Conservation (phyloP, 148 eudicot genomes). For the Dysphania ambrosioides region DNA sequence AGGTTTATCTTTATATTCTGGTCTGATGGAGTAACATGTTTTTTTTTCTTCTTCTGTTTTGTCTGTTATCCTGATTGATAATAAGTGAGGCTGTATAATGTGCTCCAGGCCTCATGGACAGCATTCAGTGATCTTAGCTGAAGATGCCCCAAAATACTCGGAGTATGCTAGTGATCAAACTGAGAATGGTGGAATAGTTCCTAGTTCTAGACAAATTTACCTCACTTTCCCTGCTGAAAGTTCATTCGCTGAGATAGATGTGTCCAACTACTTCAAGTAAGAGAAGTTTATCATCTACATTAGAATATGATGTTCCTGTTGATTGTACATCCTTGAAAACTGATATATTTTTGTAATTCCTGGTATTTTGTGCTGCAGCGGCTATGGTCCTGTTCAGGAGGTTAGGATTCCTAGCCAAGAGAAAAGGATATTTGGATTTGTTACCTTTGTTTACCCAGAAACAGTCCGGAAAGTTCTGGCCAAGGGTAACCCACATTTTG, state of each 20-base stretch:
- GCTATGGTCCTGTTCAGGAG: constrained; percentile 60
- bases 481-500: constrained; percentile 62
- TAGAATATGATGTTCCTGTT: not conserved
- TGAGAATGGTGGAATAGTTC: constrained; percentile 20
- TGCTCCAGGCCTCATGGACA: constrained; percentile 59
- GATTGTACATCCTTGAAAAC: not conserved
- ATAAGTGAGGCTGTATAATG: not conserved
- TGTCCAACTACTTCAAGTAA: constrained; percentile 53
- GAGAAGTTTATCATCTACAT: not conserved
- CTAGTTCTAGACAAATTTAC: constrained; percentile 56
- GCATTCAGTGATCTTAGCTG: constrained; percentile 50
- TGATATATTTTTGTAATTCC: not conserved
- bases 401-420: constrained; percentile 77
- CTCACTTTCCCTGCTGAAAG: constrained; percentile 64
- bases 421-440: constrained; percentile 73
- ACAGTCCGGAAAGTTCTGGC: constrained; percentile 48
- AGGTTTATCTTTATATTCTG: not conserved
- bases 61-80: not conserved
- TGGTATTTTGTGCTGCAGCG: constrained; percentile 29
- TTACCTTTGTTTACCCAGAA: constrained; percentile 50
- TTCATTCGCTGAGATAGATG: constrained; percentile 52
- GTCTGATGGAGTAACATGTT: not conserved
- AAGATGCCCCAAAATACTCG: constrained; percentile 43
- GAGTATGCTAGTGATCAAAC: constrained; percentile 34
- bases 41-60: not conserved